These are phyloP conservation scores for Drosera capensis DNA, from an alignment of 148 eudicot species.

Conservation along the genomic window DNA sequence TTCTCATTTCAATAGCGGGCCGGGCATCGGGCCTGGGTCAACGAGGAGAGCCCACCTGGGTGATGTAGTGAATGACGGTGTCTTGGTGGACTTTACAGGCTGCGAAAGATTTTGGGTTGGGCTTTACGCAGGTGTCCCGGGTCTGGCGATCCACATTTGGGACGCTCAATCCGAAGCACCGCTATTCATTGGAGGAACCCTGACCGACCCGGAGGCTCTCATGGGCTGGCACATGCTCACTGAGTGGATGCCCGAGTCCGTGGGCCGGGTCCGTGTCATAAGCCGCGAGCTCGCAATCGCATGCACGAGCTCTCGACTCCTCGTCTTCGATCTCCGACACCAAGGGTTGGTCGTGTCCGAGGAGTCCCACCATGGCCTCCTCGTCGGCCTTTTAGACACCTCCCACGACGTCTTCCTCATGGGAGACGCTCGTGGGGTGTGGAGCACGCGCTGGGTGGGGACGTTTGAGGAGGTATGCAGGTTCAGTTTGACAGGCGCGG, in stretches of 20 bases:
- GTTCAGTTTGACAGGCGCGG: constrained; percentile 25
- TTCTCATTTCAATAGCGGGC: constrained; percentile 4
- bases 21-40: constrained; percentile 5
- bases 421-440: constrained; percentile 37
- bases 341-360: constrained; percentile 23
- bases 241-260: constrained; percentile 27
- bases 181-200: constrained; percentile 39
- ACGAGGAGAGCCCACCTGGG: constrained; percentile 46
- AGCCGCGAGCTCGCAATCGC: constrained; percentile 45
- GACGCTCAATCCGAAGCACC: constrained; percentile 48
- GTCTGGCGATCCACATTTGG: constrained; percentile 67
- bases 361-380: constrained; percentile 17
- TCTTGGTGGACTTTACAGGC: constrained; percentile 66
- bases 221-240: constrained; percentile 78
- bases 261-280: constrained; percentile 54
- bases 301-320: constrained; percentile 30
- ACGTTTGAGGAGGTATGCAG: constrained; percentile 36
- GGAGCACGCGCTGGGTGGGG: constrained; percentile 27
- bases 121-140: constrained; percentile 81
- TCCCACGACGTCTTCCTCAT: constrained; percentile 14
- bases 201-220: constrained; percentile 71
- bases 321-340: constrained; percentile 32
- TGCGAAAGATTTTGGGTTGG: constrained; percentile 76
- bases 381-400: constrained; percentile 41
- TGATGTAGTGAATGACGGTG: constrained; percentile 67